These are phyloP conservation scores for Xylariaceae sp. DNA, from an alignment of 2,329 filamentous ascomycete genomes.

Conservation along the genomic window DNA sequence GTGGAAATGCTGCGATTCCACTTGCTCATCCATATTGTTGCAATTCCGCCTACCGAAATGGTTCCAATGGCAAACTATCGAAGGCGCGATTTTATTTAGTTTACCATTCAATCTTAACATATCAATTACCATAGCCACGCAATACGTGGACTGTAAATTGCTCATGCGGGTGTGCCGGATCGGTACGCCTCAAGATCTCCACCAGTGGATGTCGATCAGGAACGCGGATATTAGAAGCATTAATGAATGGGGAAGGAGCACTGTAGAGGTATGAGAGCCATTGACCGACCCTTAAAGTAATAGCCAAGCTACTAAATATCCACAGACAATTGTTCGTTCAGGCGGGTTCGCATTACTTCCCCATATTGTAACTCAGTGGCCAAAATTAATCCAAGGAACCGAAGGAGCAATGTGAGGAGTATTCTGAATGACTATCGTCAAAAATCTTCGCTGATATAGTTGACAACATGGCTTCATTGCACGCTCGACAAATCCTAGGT, in stretches of 20 bases:
- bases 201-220: background rate
- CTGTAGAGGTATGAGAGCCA: background rate
- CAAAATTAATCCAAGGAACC: too few relatives aligned
- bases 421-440: too few relatives aligned
- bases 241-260: background rate
- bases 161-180: background rate
- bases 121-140: background rate
- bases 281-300: too few relatives aligned
- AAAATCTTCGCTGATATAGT: too few relatives aligned
- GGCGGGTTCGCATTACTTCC: too few relatives aligned
- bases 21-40: background rate
- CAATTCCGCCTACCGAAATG: conserved; percentile 3
- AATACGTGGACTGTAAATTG: background rate
- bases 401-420: too few relatives aligned
- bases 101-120: background rate
- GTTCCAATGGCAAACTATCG: background rate
- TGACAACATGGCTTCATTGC: too few relatives aligned
- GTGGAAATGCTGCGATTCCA: conserved; percentile 2
- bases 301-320: too few relatives aligned
- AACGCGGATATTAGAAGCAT: background rate
- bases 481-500: too few relatives aligned
- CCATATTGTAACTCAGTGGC: too few relatives aligned
- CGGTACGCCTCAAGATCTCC: background rate
- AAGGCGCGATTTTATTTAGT: background rate
- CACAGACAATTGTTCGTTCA: too few relatives aligned